Base-by-base conservation (phyloP, 257 asterid genomes). In the Rehmannia glutinosa region DNA sequence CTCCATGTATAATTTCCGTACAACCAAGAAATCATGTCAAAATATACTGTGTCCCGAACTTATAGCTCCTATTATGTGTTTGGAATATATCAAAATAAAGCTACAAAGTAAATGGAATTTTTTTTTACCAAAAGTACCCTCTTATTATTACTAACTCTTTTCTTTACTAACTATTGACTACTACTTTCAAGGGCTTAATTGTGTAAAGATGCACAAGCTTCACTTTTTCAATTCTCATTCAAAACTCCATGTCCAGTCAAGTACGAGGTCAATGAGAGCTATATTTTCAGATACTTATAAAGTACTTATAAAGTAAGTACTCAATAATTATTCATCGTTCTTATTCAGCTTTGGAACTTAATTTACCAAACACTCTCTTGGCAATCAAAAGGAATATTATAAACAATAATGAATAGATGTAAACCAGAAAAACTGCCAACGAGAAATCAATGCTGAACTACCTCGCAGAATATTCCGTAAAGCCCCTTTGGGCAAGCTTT, bases 401-500 rank as follows among this genome's bases (percentile, higher is more conserved):
- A 27, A 47, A 38, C 43, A 46, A 23, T 10, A 47, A 47, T 38
- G 51, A 65, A 8, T 23, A 8, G 53, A 16, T 5, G 16, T 23
- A 33, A 57, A 51, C n/a, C 42, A 50, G 49, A 53, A 66, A 69
- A 25, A 46, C 20, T 36, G 56, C 15, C 42, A 27, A 13, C 13
- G 69, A 12, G 30, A 33, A 62, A 75, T 64, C 61, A 69, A 58
- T 28, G 13, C 17, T 38, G 15, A 38, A 56, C 58, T 81, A 91
- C 98, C 97, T 86, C 82, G 39, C 99, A 94, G 67, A 87, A 94
- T 68, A 61, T 82, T 64, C 99, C 99, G 79, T 85, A 91, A 59
- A 94, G 98, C 58, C 99, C 99, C 75, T 72, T 84, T 8, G 99
- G 99, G 65, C 99, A 94, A 51, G 97, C 88, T 85, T 84, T 94